phyloP scores from a whole-genome alignment of 2,329 filamentous ascomycete genomes.

The Dactylonectria macrodidyma region DNA sequence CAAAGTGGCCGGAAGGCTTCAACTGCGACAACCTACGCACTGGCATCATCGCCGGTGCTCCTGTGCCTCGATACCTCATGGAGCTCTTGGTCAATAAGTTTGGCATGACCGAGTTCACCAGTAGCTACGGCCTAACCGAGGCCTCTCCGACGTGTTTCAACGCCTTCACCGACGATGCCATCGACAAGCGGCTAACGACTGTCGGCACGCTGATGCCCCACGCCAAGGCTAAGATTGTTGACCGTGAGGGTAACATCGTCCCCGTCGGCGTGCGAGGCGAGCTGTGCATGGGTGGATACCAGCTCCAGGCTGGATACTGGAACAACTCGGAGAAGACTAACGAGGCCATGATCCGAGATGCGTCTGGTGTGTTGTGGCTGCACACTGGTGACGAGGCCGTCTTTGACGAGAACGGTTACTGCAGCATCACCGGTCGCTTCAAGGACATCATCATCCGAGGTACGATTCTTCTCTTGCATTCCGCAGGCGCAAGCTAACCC shows the following conservation, averaged over 20 bases:
- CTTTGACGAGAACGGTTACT: constrained; percentile 78
- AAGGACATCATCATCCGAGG: constrained; percentile 86
- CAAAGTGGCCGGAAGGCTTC: constrained; percentile 58
- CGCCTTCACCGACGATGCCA: constrained; percentile 80
- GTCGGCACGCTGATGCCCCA: constrained; percentile 85
- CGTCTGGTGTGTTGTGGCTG: constrained; percentile 71
- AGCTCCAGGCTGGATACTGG: constrained; percentile 78
- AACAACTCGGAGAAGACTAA: constrained; percentile 82
- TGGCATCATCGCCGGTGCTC: constrained; percentile 84
- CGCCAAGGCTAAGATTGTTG: constrained; percentile 82
- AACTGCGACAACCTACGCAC: constrained; percentile 73
- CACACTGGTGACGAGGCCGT: constrained; percentile 80
- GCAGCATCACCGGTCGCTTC: constrained; percentile 81
- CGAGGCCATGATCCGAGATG: constrained; percentile 69
- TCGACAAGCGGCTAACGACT: constrained; percentile 76
- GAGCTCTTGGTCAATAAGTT: constrained; percentile 78
- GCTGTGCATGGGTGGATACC: constrained; percentile 84
- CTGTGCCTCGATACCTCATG: constrained; percentile 83
- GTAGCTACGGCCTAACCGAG: constrained; percentile 82
- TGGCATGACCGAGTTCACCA: constrained; percentile 82
- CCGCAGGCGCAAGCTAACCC: constrained; percentile 43
- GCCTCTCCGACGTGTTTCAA: constrained; percentile 87
- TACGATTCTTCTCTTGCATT: constrained; percentile 43
- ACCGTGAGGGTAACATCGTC: constrained; percentile 75
- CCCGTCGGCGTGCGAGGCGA: constrained; percentile 80